Conservation (phyloP, 75 land plant species). For the Pinus tabuliformis region DNA sequence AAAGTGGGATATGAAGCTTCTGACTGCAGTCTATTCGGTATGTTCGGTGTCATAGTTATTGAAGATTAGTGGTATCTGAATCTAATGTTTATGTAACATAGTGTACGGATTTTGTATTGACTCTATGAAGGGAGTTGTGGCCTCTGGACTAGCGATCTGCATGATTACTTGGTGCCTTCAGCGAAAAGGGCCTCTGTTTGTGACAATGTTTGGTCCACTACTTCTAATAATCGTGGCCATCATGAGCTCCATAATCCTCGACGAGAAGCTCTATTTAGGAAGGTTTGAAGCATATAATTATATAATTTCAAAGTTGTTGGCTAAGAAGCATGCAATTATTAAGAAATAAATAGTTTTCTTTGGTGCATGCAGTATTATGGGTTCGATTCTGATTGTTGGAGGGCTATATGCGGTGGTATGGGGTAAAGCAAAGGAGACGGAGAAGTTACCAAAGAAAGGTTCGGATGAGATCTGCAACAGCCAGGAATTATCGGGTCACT, state of each 20-base stretch:
- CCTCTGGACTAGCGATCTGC: conserved; percentile 53
- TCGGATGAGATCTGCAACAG: background rate
- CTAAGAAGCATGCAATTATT: too few species aligned
- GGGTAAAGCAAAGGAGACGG: conserved; percentile 35
- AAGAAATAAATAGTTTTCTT: background rate
- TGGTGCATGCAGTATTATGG: conserved; percentile 29
- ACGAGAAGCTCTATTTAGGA: conserved; percentile 69
- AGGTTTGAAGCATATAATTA: conserved; percentile 29
- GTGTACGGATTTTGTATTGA: background rate
- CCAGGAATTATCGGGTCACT: background rate
- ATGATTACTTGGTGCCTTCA: conserved; percentile 77
- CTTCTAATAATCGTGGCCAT: conserved; percentile 58
- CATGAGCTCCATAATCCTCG: conserved; percentile 44
- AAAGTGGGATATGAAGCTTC: conserved; percentile 39
- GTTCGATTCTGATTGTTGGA: conserved; percentile 27
- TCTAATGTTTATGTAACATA: too few species aligned
- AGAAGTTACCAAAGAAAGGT: background rate
- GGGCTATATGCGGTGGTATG: conserved; percentile 51
- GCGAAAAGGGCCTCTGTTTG: conserved; percentile 71
- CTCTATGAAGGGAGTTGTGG: conserved; percentile 61
- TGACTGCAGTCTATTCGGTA: conserved; percentile 44
- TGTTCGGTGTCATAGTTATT: too few species aligned
- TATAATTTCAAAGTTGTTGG: background rate
- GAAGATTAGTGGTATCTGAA: too few species aligned
- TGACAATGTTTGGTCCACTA: conserved; percentile 68